These are phyloP conservation scores for Aotearoamyces nothofagi DNA, from an alignment of 2,329 filamentous ascomycete species.

Conservation along the genomic window DNA sequence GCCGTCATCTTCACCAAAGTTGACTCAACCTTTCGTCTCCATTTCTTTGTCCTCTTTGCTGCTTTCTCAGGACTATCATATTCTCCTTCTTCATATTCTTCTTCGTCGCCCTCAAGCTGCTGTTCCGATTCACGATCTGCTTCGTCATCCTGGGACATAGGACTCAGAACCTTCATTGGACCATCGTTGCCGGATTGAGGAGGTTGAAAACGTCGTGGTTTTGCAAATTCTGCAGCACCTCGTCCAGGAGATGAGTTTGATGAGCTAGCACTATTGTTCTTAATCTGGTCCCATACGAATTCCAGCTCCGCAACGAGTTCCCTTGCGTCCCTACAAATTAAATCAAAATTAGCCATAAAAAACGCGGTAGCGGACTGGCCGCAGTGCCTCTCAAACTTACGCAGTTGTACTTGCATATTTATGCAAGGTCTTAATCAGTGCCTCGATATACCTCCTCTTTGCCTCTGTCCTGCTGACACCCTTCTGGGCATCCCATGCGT, in stretches of 20 bases:
- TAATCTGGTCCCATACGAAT: constrained; percentile 98
- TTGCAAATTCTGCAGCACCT: constrained; percentile 17
- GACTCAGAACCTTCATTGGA: constrained; percentile 59
- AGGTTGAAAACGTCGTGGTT: constrained; percentile 26
- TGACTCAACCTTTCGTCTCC: constrained; percentile 71
- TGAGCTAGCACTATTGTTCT: constrained; percentile 61
- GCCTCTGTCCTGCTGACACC: constrained; percentile 78
- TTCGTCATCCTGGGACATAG: constrained; percentile 73
- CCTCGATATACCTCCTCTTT: constrained; percentile 86
- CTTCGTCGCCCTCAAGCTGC: constrained; percentile 27
- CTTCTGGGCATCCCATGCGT: constrained; percentile 86
- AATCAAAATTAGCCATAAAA: background rate
- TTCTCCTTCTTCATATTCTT: constrained; percentile 28
- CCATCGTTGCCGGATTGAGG: constrained; percentile 33
- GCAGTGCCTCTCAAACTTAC: no score
- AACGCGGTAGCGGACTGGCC: background rate
- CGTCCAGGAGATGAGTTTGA: constrained; percentile 38
- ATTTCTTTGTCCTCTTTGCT: constrained; percentile 36
- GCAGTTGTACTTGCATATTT: constrained; percentile 74
- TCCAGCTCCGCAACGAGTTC: constrained; percentile 91
- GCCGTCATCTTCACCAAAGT: constrained; percentile 81
- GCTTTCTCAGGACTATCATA: constrained; percentile 23
- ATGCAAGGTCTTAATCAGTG: constrained; percentile 93
- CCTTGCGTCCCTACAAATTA: constrained; percentile 57
- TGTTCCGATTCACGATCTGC: constrained; percentile 37